Conservation (phyloP, 306 rosid genomes). For the Malus fusca region DNA sequence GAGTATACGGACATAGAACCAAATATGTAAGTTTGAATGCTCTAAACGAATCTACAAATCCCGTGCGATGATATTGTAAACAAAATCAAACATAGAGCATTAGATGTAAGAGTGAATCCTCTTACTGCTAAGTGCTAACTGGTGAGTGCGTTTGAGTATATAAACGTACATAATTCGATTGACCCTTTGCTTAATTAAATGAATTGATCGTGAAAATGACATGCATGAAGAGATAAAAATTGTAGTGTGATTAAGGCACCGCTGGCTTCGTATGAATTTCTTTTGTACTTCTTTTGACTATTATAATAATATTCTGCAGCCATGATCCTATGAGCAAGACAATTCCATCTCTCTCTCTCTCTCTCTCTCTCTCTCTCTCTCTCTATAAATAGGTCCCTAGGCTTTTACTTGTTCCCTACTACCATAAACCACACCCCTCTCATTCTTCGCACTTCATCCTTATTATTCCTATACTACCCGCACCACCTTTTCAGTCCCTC, state of each 20-base stretch:
- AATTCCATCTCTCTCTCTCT: not conserved
- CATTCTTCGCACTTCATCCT: constrained; percentile 2
- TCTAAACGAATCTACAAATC: too few species aligned
- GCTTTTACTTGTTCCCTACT: constrained; percentile 17
- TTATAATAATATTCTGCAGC: not conserved
- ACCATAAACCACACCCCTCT: constrained; percentile 6
- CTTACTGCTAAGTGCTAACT: too few species aligned
- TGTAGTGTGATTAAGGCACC: not conserved
- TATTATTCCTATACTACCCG: not conserved
- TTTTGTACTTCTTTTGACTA: constrained; percentile 1
- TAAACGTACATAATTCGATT: not conserved
- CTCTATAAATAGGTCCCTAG: constrained; percentile 31
- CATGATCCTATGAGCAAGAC: not conserved
- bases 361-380: not conserved
- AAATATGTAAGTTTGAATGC: too few species aligned
- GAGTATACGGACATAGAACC: not conserved
- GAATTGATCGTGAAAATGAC: not conserved
- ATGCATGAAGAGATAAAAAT: not conserved
- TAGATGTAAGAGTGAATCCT: too few species aligned
- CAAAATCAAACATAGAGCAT: too few species aligned
- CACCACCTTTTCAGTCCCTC: not conserved
- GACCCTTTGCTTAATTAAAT: not conserved
- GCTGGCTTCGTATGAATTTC: not conserved
- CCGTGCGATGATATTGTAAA: too few species aligned
- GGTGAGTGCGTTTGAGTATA: not conserved